Evolutionary conservation across 768 basidiomycete species (phyloP).

Genomic region (Rhodotorula sphaerocarpa): DNA sequence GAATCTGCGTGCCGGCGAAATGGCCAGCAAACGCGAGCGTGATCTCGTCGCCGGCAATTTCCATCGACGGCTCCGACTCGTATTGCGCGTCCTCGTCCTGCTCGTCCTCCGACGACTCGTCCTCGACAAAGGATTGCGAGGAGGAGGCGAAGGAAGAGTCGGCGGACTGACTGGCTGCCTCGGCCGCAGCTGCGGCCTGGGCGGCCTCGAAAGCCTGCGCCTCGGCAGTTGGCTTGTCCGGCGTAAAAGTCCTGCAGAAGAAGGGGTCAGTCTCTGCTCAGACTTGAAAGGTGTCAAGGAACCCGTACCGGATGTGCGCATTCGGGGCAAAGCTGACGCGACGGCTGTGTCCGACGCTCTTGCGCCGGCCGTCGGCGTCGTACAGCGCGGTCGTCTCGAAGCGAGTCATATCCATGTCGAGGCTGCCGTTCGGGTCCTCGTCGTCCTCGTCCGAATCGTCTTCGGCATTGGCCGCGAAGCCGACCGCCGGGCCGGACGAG

Average conservation of each 20-base stretch:
- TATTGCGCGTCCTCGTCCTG: neutral
- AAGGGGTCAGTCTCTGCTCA: neutral
- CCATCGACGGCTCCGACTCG: slow-evolving; percentile 24
- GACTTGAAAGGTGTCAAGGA: neutral
- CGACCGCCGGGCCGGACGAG: too few relatives aligned
- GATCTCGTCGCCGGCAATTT: slow-evolving; percentile 29
- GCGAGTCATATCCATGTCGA: slow-evolving; percentile 22
- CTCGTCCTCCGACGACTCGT: neutral
- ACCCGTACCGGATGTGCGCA: slow-evolving; percentile 36
- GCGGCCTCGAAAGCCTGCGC: slow-evolving; percentile 15
- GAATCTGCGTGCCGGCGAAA: slow-evolving; percentile 24
- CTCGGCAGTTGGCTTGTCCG: slow-evolving; percentile 29
- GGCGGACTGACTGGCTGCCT: neutral
- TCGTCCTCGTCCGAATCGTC: slow-evolving; percentile 3
- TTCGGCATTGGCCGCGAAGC: slow-evolving; percentile 19
- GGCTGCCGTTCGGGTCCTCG: slow-evolving; percentile 26
- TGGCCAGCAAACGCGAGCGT: slow-evolving; percentile 29
- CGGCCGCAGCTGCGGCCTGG: neutral
- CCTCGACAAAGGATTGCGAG: neutral
- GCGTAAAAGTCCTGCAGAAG: slow-evolving; percentile 21
- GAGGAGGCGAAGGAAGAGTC: slow-evolving; percentile 6
- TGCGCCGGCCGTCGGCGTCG: slow-evolving; percentile 8
- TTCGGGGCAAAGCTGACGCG: slow-evolving; percentile 37
- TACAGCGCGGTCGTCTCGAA: slow-evolving; percentile 15
- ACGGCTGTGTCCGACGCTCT: slow-evolving; percentile 16